phyloP scores from a whole-genome alignment of 768 basidiomycete genomes.

The Amanita fuliginea region DNA sequence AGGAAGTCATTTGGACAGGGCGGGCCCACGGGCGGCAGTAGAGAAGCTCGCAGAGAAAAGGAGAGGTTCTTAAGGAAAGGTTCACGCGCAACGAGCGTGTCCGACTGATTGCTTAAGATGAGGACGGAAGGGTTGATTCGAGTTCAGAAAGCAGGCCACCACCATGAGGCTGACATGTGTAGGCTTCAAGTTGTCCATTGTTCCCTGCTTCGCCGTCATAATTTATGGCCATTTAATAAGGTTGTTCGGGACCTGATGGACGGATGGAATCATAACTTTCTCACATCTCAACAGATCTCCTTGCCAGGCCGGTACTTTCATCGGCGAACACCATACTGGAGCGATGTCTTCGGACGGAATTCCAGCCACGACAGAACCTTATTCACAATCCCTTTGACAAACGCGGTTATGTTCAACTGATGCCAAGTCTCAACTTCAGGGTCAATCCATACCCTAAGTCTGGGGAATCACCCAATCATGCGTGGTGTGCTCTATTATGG shows the following conservation, averaged over 20 bases:
- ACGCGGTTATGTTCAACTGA: neutral
- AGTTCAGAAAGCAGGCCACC: conserved; percentile 4
- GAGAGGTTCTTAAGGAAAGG: neutral
- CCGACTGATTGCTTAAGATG: neutral
- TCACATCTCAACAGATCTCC: neutral
- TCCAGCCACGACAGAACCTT: too few species aligned
- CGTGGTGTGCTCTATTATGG: neutral
- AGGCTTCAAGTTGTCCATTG: neutral
- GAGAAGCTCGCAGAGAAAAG: neutral
- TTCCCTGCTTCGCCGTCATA: neutral
- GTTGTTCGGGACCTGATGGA: neutral
- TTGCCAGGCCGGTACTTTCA: neutral
- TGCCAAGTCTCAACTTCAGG: too few species aligned
- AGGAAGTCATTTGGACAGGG: conserved; percentile 1
- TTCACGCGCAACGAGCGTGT: conserved; percentile 4
- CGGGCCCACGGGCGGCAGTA: neutral
- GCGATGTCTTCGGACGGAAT: too few species aligned
- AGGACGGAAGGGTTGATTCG: conserved; percentile 3
- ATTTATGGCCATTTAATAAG: too few species aligned
- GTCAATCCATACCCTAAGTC: neutral
- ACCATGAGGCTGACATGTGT: conserved; percentile 7
- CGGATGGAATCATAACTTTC: neutral
- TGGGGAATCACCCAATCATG: neutral
- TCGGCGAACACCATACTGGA: too few species aligned
- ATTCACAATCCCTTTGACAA: neutral